Percentiles rank a stretch among this genome's conserved stretches.
These are phyloP conservation scores for Pulveroboletus ravenelii DNA, from an alignment of 768 basidiomycete genomes.

Conservation along the genomic window DNA sequence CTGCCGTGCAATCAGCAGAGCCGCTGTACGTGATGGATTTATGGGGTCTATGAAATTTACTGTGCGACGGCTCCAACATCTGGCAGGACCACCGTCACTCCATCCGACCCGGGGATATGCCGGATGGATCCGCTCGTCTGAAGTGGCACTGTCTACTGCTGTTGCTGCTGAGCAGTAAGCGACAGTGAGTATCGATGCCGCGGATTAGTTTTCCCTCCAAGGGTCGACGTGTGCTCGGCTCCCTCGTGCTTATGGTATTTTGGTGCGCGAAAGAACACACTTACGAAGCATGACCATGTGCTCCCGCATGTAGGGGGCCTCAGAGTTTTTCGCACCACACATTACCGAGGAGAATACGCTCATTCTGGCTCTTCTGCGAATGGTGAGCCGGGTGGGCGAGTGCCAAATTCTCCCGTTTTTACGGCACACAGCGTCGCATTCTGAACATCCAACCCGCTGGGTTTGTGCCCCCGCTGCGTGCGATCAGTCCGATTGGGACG, in stretches of 20 bases:
- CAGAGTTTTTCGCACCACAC: neutral
- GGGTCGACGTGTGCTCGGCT: slow-evolving; percentile 3
- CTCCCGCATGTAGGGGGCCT: neutral
- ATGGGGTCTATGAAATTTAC: neutral
- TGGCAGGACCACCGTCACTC: neutral
- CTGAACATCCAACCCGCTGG: neutral
- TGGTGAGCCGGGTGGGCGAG: slow-evolving; percentile 3
- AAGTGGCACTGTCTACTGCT: too few relatives aligned
- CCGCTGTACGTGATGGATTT: slow-evolving; percentile 15
- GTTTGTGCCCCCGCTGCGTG: neutral
- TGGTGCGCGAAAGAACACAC: neutral
- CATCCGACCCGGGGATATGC: neutral
- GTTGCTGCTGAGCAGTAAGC: too few relatives aligned
- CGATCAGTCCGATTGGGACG: neutral
- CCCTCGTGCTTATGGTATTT: slow-evolving; percentile 3
- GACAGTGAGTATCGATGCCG: slow-evolving; percentile 1
- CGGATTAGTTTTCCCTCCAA: slow-evolving; percentile 6
- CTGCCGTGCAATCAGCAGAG: neutral
- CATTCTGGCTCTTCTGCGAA: slow-evolving; percentile 13
- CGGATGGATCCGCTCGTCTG: too few relatives aligned
- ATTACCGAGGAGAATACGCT: slow-evolving; percentile 6
- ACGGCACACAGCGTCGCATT: slow-evolving; percentile 14
- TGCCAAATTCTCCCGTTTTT: slow-evolving; percentile 9
- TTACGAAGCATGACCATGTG: slow-evolving; percentile 5
- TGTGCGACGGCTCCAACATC: neutral